These are phyloP conservation scores for Alnus rubra DNA, from an alignment of 306 rosid genomes.

Conservation along the genomic window DNA sequence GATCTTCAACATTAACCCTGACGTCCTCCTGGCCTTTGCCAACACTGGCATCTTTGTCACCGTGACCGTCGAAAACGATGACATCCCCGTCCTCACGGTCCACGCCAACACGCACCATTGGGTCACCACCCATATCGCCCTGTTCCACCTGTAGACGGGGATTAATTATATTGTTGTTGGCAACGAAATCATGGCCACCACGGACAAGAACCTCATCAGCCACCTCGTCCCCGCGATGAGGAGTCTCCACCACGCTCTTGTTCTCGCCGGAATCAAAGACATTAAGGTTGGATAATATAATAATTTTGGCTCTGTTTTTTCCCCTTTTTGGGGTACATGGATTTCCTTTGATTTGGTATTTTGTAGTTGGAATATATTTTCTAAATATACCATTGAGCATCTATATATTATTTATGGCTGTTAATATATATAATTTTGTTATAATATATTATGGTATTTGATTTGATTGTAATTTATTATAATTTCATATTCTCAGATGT, in stretches of 20 bases:
- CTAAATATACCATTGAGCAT: too few relatives aligned
- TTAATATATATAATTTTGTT: too few relatives aligned
- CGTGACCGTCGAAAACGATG: slow-evolving; percentile 76
- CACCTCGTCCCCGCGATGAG: slow-evolving; percentile 79
- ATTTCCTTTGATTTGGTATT: too few relatives aligned
- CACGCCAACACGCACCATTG: slow-evolving; percentile 49
- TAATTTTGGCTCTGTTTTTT: neutral
- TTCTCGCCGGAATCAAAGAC: slow-evolving; percentile 54
- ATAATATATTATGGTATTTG: too few relatives aligned
- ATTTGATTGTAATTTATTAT: too few relatives aligned
- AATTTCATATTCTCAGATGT: too few relatives aligned
- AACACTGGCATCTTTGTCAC: slow-evolving; percentile 63
- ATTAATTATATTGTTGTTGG: slow-evolving; percentile 75
- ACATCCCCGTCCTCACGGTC: slow-evolving; percentile 36
- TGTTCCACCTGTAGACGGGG: slow-evolving; percentile 57
- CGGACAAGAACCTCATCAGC: slow-evolving; percentile 38
- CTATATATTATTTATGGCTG: too few relatives aligned
- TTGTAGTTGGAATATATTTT: too few relatives aligned
- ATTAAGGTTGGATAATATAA: slow-evolving; percentile 47
- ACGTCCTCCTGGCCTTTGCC: slow-evolving; percentile 79
- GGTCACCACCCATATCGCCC: slow-evolving; percentile 50
- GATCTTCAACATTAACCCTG: slow-evolving; percentile 74
- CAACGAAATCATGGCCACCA: slow-evolving; percentile 73
- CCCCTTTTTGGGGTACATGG: neutral
- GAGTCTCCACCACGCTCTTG: slow-evolving; percentile 60